Evolutionary conservation across 2,329 filamentous ascomycete genomes (phyloP), one percentile per base, ranked within the genome.

Genomic region (Nemania diffusa): DNA sequence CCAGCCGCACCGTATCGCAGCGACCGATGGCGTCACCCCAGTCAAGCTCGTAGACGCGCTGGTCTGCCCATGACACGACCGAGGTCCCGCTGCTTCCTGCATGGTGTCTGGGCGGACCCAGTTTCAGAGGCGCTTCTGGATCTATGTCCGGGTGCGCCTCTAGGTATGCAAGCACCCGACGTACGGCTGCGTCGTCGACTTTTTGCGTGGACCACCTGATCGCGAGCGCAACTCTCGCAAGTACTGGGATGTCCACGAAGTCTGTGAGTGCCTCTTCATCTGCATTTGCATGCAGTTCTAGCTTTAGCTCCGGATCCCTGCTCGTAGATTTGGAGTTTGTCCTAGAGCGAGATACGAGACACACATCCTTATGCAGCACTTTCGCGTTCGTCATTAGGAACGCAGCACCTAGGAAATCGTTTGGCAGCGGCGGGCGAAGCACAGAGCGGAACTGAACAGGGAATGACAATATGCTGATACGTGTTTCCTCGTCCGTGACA

Each of bases 51-150:
- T 74, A 76, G 17, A 69, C 62, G 3, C 58, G 64, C 52, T 78
- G 65, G 29, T 75, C 73, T 0, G 76, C 76, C 76, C 76, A 78
- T 8, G 76, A 77, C n/a, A 78, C 75, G 13, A 77, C 71, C n/a
- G 74, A 75, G 5, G 75, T 70, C 8, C 67, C 69, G 40, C 50
- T 58, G 2, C 64, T 56, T n/a, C 52, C 57, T 0, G n/a, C 55
- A 1, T 62, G 44, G 26, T 37, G 27, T 8, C 57, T 53, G 8
- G 60, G 60, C 24, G 57, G 64, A 2, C 63, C 63, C 0, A 66
- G 42, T 42, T 63, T 46, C 7, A 69, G 57, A 13, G 55, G 42
- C 9, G 29, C 55, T 50, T 59, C 42, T 20, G 27, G 22, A 32
- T 55, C 48, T 1, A 61, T 26, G 5, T 64, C 62, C 1, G 65